Conservation (phyloP, 2,329 filamentous ascomycete species). For the Xylaria sp. region DNA sequence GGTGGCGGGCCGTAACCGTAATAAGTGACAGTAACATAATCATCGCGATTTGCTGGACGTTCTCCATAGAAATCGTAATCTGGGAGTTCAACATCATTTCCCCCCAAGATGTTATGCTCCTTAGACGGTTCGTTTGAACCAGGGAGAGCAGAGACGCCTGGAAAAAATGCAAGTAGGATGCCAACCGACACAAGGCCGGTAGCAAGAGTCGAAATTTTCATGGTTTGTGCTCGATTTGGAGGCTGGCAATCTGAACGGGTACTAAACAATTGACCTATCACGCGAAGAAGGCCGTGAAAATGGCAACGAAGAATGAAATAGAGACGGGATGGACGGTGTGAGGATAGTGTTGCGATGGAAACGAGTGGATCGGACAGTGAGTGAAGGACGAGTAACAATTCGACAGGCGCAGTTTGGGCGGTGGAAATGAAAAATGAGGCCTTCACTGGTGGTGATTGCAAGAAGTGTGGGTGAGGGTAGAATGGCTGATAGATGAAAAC, state of each 20-base stretch:
- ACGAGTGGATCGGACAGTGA: constrained; percentile 6
- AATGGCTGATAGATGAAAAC: constrained; percentile 10
- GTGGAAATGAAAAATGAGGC: not conserved
- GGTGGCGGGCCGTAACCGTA: constrained; percentile 47
- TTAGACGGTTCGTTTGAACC: constrained; percentile 15
- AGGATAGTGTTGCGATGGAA: not conserved
- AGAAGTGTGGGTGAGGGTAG: not conserved
- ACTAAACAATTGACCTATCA: constrained; percentile 1
- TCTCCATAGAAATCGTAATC: constrained; percentile 42
- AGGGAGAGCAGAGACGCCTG: constrained; percentile 35
- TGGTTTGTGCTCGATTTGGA: constrained; percentile 41
- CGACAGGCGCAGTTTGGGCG: not conserved
- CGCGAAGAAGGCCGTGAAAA: not conserved
- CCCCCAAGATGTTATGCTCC: constrained; percentile 21
- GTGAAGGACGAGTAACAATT: constrained; percentile 1
- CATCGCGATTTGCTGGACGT: constrained; percentile 40
- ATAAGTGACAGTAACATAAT: constrained; percentile 44
- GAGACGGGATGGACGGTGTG: not conserved
- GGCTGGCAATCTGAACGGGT: not conserved
- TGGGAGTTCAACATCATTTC: constrained; percentile 26
- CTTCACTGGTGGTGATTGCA: not conserved
- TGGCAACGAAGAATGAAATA: not conserved
- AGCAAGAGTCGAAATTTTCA: constrained; percentile 52
- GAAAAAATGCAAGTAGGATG: constrained; percentile 44
- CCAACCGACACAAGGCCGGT: constrained; percentile 50